Base-by-base conservation (phyloP, 495 filamentous ascomycete genomes). In the Penicillium macrosclerotiorum region DNA sequence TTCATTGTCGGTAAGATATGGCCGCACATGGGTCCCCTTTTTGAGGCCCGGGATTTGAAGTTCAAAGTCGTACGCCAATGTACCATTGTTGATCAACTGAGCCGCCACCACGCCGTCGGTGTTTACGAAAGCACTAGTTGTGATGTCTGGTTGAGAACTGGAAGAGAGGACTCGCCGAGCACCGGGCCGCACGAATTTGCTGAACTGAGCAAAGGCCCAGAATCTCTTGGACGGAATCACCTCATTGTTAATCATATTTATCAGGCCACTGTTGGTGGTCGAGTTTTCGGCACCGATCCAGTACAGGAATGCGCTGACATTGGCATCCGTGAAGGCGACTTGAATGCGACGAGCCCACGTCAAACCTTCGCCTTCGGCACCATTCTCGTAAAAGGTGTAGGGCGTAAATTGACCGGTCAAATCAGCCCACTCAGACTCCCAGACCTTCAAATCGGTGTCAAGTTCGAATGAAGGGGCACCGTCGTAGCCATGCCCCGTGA, bases 331-430 rank as follows among this genome's bases (percentile, higher is more conserved):
- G 57, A 70, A 2, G 58, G 59, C 13, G 68, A 33, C 29, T 12
- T 43, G 65, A 25, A 80, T 75, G 40, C 72, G 65, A 43, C 67
- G 72, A 1, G 80, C 80, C 80, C 80, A 83, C 0, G 71, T 72
- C 35, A 75, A 52, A 2, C 78, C 79, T 41, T 83, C 79, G 18
- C 72, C 71, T 1, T 59, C 50, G 7, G 49, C 66, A n/a, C 75
- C 75, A 29, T 47, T 60, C 17, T 61, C 49, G 41, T 76, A 78
- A n/a, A 33, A 43, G 12, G 30, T 34, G 22, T 38, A 25, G n/a
- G 41, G 27, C 17, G 29, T 43, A 73, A 78, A 83, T 5, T 58
- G 49, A n/a, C 69, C 71, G 42, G 72, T 68, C 9, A 77, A 61
- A 48, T 78, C 75, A 42, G 67, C 71, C 42, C 63, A 73, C 45